Conservation (phyloP, 2,329 filamentous ascomycete species). For the Fusarium solani-melongenae region DNA sequence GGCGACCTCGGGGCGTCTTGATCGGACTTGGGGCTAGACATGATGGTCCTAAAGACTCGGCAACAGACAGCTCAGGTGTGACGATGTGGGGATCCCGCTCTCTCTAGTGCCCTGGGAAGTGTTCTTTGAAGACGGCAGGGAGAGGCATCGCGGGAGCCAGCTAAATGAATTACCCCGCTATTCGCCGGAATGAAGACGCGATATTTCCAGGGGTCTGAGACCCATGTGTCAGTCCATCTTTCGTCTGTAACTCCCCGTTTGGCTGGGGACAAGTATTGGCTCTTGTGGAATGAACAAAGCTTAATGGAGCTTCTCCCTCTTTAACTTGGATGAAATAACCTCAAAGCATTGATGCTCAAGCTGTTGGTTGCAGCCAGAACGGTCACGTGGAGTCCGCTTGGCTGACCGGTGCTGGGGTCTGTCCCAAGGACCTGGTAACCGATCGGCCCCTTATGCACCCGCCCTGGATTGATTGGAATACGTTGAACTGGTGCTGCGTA, state of each 20-base stretch:
- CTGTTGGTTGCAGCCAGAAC: background rate
- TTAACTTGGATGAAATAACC: background rate
- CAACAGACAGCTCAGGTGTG: background rate
- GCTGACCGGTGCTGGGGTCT: background rate
- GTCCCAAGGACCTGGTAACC: background rate
- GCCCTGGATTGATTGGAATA: background rate
- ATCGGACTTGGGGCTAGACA: slow-evolving; percentile 7
- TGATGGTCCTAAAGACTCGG: background rate
- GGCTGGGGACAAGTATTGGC: background rate
- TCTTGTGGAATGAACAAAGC: background rate
- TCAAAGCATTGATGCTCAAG: background rate
- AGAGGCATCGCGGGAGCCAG: background rate
- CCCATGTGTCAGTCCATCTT: slow-evolving; percentile 25
- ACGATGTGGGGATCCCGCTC: background rate
- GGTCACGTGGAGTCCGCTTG: background rate
- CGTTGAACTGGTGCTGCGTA: background rate
- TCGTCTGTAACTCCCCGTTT: background rate
- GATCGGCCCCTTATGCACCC: background rate
- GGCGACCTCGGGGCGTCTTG: background rate
- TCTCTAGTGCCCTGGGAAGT: background rate
- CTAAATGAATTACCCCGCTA: background rate
- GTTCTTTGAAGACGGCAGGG: background rate
- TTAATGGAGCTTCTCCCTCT: background rate
- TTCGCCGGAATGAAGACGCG: background rate
- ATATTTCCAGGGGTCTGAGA: background rate